phyloP scores from a whole-genome alignment of 2,329 filamentous ascomycete genomes.

The Pseudopyrenochaeta lycopersici region DNA sequence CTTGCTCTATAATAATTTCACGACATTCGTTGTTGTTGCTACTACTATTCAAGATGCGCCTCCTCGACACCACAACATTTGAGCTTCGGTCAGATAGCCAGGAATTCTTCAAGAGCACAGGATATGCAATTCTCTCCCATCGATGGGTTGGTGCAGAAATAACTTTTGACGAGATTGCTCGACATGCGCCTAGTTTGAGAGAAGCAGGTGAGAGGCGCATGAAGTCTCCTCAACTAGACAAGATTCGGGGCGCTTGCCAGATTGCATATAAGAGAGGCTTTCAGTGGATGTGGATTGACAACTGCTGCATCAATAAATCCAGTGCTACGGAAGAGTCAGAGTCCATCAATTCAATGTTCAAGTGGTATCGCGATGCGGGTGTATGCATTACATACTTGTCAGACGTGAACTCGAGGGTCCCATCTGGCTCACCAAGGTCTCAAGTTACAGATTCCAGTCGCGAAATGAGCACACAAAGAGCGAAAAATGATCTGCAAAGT shows the following conservation, averaged over 20 bases:
- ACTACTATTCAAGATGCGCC: background rate
- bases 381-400: slow-evolving; percentile 8
- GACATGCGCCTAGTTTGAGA: background rate
- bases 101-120: slow-evolving; percentile 2
- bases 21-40: too few species aligned
- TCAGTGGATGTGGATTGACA: slow-evolving; percentile 6
- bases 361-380: slow-evolving; percentile 1
- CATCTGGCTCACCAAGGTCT: background rate
- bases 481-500: background rate
- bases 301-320: background rate
- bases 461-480: background rate
- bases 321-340: background rate
- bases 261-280: background rate
- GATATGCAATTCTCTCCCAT: slow-evolving; percentile 6
- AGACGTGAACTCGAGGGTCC: background rate
- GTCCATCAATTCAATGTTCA: background rate
- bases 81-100: background rate
- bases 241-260: slow-evolving; percentile 4
- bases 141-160: slow-evolving; percentile 1
- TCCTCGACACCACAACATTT: slow-evolving; percentile 5
- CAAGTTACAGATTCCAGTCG: too few species aligned
- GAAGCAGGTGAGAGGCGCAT: background rate
- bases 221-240: background rate
- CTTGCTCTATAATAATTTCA: too few species aligned
- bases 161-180: background rate